These are phyloP conservation scores for Zygnema circumcarinatum DNA, from an alignment of 139 green algal species.

Conservation along the genomic window DNA sequence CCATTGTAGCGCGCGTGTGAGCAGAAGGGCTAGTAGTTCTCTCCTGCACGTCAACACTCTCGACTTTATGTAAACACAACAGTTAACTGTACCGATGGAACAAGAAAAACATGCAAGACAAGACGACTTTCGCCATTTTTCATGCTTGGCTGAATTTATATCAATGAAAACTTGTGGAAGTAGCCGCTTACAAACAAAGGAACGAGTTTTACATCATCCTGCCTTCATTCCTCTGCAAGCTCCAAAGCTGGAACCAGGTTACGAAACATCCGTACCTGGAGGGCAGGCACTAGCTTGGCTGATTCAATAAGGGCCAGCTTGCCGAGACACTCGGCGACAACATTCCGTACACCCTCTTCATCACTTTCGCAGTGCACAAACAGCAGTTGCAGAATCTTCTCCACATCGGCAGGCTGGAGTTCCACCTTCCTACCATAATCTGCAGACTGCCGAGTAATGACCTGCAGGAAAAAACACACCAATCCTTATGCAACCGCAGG, in stretches of 20 bases:
- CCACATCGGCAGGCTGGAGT: slow-evolving; percentile 35
- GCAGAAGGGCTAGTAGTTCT: slow-evolving; percentile 45
- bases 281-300: slow-evolving; percentile 8
- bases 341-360: slow-evolving; percentile 84
- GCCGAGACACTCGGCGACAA: slow-evolving; percentile 94
- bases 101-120: too few species aligned
- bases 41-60: too few species aligned
- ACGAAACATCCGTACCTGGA: slow-evolving; percentile 26
- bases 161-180: too few species aligned
- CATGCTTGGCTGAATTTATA: too few species aligned
- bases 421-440: slow-evolving; percentile 36
- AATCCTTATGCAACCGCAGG: too few species aligned
- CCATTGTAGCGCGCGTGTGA: slow-evolving; percentile 65
- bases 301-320: slow-evolving; percentile 63
- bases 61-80: too few species aligned
- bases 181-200: too few species aligned
- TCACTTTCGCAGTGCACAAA: slow-evolving; percentile 68
- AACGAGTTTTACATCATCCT: too few species aligned
- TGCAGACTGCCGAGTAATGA: slow-evolving; percentile 43
- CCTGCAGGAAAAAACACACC: slow-evolving; percentile 42
- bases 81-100: too few species aligned
- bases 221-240: too few species aligned
- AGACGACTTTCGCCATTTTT: too few species aligned
- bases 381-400: slow-evolving; percentile 65
- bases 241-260: too few species aligned